Conservation (phyloP, 306 rosid species). For the Cucurbita ficifolia region DNA sequence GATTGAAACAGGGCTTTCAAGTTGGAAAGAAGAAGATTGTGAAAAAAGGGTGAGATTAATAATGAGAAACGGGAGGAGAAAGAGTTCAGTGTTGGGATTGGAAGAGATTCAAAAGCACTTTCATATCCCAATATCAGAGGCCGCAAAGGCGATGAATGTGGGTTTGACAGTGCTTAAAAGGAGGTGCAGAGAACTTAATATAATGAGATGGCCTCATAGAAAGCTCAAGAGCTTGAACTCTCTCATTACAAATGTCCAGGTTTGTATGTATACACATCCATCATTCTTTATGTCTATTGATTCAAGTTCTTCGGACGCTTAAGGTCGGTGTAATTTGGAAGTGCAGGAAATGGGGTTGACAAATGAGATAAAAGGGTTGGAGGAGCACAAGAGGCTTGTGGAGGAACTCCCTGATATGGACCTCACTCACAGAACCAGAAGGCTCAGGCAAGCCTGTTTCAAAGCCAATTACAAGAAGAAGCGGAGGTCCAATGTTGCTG, state of each 20-base stretch:
- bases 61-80: not conserved
- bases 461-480: slow-evolving; percentile 57
- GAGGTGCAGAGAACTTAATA: slow-evolving; percentile 67
- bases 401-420: slow-evolving; percentile 44
- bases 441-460: slow-evolving; percentile 61
- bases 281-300: too few species aligned
- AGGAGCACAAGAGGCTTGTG: slow-evolving; percentile 31
- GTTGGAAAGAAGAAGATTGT: slow-evolving; percentile 8
- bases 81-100: slow-evolving; percentile 10
- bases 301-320: too few species aligned
- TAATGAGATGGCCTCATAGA: slow-evolving; percentile 78
- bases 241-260: slow-evolving; percentile 57
- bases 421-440: slow-evolving; percentile 36
- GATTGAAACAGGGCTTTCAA: slow-evolving; percentile 10
- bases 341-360: slow-evolving; percentile 52
- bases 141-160: slow-evolving; percentile 57
- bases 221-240: slow-evolving; percentile 57
- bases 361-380: slow-evolving; percentile 37
- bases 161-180: slow-evolving; percentile 59
- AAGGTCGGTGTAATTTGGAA: too few species aligned
- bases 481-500: slow-evolving; percentile 11
- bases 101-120: slow-evolving; percentile 40
- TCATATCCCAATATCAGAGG: slow-evolving; percentile 38
- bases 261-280: not conserved
- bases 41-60: not conserved